Base-by-base conservation (phyloP, 208 protist species). In the Acanthamoeba divionensis region DNA sequence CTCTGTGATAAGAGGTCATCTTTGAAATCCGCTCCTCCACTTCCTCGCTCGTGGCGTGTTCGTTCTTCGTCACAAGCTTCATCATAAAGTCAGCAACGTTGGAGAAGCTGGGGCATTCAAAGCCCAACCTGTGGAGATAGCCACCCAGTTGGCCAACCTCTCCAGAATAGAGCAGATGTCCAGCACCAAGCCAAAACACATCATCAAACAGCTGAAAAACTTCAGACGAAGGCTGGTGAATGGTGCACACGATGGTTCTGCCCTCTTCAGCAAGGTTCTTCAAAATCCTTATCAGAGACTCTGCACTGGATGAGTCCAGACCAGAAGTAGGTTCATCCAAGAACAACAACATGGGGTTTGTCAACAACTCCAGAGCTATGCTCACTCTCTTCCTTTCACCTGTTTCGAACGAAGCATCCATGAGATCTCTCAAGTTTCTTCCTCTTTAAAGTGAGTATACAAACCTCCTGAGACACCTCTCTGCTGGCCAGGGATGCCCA, bases 181-280 rank as follows among this genome's bases (percentile, higher is more conserved):
- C 65, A 36, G 62, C 83, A 33, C 62, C 86, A 15, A 91, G 77
- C 18, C 89, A 69, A 36, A 91, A 13, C 3, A 91, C 48, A 38
- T 89, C 69, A 66, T 91, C 90, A 41, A 89, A 88, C 48, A 69
- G 60, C 18, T 50, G 89, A 65, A 98, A 96, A 67, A 98, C 93
- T 66, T 97, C 95, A 9, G 95, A 93, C 4, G 94, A 95, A n/a
- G 97, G 97, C 93, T 98, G 97, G 85, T 98, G 97, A 90, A 98
- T 98, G 31, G 96, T 98, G 90, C 95, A 96, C 33, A 98, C 94
- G 26, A 98, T 93, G 31, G 97, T 98, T 71, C 96, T 93, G 95
- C 96, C 45, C 85, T 90, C 60, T 90, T 85, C 4, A 7, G 96
- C 92, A 50, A 98, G 91, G 31, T 94, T 90, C 12, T 93, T 93